A percentile compares a stretch with the other conserved stretches of the same genome.
Evolutionary conservation across 805 yeast genomes (phyloP).

Genomic region (Zygosaccharomyces bailii): DNA sequence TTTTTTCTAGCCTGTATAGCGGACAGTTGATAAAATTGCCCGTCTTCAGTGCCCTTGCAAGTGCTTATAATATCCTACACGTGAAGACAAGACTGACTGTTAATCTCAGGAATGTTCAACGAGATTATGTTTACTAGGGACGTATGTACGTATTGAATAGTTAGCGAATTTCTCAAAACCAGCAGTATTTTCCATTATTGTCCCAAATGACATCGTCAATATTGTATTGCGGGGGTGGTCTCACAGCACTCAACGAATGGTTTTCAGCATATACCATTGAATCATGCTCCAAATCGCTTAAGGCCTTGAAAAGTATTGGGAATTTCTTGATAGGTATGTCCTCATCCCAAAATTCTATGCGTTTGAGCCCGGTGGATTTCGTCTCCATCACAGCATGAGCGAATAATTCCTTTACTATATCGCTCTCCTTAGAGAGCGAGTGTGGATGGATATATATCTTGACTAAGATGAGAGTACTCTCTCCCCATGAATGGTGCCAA

Average conservation of each 20-base stretch:
- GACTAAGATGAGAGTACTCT: constrained; percentile 29
- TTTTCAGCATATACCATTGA: constrained; percentile 27
- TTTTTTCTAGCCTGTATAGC: not conserved
- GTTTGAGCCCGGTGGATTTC: constrained; percentile 23
- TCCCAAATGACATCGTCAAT: constrained; percentile 38
- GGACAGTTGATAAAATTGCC: not conserved
- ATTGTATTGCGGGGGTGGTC: constrained; percentile 31
- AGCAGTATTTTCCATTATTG: constrained; percentile 45
- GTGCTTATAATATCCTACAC: not conserved
- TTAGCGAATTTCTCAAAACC: constrained; percentile 38
- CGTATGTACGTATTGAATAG: not conserved
- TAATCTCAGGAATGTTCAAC: too few species aligned
- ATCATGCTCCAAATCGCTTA: constrained; percentile 26
- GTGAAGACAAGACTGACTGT: too few species aligned
- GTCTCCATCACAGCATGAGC: constrained; percentile 39
- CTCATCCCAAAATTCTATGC: constrained; percentile 41
- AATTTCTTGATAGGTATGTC: constrained; percentile 32
- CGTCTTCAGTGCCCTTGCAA: not conserved
- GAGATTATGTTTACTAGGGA: too few species aligned
- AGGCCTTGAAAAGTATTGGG: constrained; percentile 20
- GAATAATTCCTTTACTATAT: constrained; percentile 31
- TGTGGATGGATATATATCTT: constrained; percentile 25
- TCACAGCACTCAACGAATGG: constrained; percentile 41
- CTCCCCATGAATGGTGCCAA: constrained; percentile 47
- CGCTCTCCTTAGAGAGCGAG: constrained; percentile 9